phyloP scores from a whole-genome alignment of 441 rosid genomes.

The Erodium texanum region DNA sequence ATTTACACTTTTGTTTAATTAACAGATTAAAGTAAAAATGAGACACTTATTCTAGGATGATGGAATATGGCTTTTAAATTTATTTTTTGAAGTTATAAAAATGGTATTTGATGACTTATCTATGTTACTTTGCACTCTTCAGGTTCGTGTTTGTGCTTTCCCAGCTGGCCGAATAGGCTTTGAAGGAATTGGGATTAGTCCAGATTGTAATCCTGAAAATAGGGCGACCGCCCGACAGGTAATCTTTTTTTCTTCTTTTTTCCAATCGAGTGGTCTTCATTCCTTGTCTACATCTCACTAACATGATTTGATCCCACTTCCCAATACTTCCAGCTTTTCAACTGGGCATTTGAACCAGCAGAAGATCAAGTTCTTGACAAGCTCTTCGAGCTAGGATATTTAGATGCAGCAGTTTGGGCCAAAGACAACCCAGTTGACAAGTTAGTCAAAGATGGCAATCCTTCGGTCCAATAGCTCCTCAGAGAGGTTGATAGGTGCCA shows the following conservation, averaged over 20 bases:
- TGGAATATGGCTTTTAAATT: too few relatives aligned
- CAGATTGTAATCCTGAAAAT: slow-evolving; percentile 77
- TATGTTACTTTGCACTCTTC: slow-evolving; percentile 13
- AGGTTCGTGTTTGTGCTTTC: slow-evolving; percentile 89
- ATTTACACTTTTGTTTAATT: too few relatives aligned
- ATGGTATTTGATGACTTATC: not conserved
- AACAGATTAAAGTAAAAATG: too few relatives aligned
- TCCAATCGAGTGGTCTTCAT: not conserved
- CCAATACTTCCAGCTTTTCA: slow-evolving; percentile 29
- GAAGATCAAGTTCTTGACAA: slow-evolving; percentile 56
- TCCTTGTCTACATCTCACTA: slow-evolving; percentile 4
- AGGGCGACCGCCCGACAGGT: slow-evolving; percentile 69
- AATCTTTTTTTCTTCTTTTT: slow-evolving; percentile 8
- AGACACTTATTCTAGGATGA: too few relatives aligned
- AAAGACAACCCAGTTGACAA: slow-evolving; percentile 48
- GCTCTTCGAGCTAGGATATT: slow-evolving; percentile 69
- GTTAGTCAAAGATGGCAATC: slow-evolving; percentile 34
- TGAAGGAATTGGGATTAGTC: slow-evolving; percentile 74
- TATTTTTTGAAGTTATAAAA: not conserved
- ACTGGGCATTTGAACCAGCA: slow-evolving; percentile 93
- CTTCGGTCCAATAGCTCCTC: slow-evolving; percentile 16
- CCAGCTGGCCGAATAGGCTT: slow-evolving; percentile 50
- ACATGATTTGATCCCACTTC: slow-evolving; percentile 8
- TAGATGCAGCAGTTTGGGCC: slow-evolving; percentile 76
- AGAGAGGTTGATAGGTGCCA: too few relatives aligned